These are phyloP conservation scores for Suhomyces pyralidae DNA, from an alignment of 805 yeast genomes.

Conservation along the genomic window DNA sequence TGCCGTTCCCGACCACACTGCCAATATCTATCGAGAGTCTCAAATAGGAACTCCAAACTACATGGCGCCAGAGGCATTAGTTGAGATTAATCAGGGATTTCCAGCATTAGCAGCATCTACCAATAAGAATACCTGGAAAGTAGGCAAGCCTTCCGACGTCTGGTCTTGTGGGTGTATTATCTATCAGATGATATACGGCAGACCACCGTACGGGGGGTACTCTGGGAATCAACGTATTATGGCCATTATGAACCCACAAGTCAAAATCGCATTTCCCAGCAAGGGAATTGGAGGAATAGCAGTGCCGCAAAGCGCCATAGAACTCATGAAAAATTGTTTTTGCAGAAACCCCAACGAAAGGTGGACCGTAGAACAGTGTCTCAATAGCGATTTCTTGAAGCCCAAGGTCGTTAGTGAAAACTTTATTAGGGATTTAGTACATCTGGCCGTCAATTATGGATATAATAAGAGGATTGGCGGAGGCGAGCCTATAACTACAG, in stretches of 20 bases:
- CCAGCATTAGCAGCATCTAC: conserved; percentile 19
- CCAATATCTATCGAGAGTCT: conserved; percentile 82
- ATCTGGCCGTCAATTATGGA: conserved; percentile 77
- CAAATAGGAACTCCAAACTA: conserved; percentile 96
- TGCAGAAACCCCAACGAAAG: conserved; percentile 67
- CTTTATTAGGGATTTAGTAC: conserved; percentile 67
- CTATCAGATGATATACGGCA: conserved; percentile 92
- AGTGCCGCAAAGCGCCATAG: conserved; percentile 71
- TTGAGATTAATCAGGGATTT: conserved; percentile 48
- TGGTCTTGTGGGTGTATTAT: conserved; percentile 98
- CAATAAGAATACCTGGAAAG: conserved; percentile 55
- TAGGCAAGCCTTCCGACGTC: conserved; percentile 92
- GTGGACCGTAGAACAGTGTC: conserved; percentile 58
- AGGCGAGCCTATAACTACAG: conserved; percentile 36
- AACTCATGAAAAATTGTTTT: conserved; percentile 69
- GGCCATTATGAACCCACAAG: conserved; percentile 84
- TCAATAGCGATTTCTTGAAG: conserved; percentile 61
- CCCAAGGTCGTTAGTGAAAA: conserved; percentile 71
- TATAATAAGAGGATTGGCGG: conserved; percentile 37
- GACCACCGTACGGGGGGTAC: conserved; percentile 82
- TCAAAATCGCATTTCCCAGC: conserved; percentile 64
- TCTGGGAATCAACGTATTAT: conserved; percentile 72
- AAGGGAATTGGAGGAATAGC: conserved; percentile 55
- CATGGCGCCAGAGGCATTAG: conserved; percentile 95
- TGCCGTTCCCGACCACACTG: conserved; percentile 88